These are phyloP conservation scores for Thalassiosira livingstoniorum DNA, from an alignment of 352 stramenopile genomes.

Conservation along the genomic window DNA sequence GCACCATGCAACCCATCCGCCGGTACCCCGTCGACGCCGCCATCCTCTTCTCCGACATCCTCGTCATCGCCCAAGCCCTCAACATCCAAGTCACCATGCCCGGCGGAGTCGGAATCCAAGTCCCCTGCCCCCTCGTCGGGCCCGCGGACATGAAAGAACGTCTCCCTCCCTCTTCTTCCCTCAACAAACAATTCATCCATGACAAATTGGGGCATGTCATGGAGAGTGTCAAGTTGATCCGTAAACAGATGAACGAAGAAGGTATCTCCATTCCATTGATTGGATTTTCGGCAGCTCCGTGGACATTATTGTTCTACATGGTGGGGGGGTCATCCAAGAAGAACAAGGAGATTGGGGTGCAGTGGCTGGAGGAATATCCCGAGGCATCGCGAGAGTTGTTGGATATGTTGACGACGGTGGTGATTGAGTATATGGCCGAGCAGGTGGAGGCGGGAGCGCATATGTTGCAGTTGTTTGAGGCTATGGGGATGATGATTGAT, in stretches of 20 bases:
- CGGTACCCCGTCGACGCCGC: constrained; percentile 94
- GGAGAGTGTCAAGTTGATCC: constrained; percentile 93
- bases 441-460: constrained; percentile 93
- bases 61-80: constrained; percentile 97
- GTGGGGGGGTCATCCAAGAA: constrained; percentile 95
- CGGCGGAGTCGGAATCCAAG: constrained; percentile 91
- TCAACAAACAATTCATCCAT: constrained; percentile 86
- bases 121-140: constrained; percentile 81
- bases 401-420: constrained; percentile 93
- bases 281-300: constrained; percentile 96
- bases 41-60: constrained; percentile 99
- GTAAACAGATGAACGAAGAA: constrained; percentile 81
- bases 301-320: constrained; percentile 99
- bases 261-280: constrained; percentile 89
- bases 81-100: constrained; percentile 97
- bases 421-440: constrained; percentile 95
- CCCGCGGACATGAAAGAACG: constrained; percentile 91
- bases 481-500: constrained; percentile 93
- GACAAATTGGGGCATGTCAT: constrained; percentile 95
- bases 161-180: constrained; percentile 86
- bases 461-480: constrained; percentile 97
- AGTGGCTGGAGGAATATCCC: constrained; percentile 94
- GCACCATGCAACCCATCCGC: constrained; percentile 96
- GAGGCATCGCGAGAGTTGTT: constrained; percentile 92
- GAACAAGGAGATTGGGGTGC: constrained; percentile 93